These are phyloP conservation scores for Serendipita sp. DNA, from an alignment of 768 basidiomycete genomes.

Conservation along the genomic window DNA sequence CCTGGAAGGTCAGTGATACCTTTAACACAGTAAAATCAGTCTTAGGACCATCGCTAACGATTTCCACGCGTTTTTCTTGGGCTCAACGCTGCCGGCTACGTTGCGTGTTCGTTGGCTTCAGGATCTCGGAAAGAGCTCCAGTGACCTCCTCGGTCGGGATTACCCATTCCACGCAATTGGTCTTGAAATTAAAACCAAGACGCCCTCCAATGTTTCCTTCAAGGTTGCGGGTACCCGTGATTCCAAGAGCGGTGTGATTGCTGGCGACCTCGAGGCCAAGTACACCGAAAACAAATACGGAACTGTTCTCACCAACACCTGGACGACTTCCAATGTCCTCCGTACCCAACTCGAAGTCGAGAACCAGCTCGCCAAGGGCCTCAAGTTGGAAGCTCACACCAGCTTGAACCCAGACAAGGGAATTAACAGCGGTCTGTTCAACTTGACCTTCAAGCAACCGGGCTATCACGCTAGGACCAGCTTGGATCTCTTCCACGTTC, in stretches of 20 bases:
- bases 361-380: constrained; percentile 91
- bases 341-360: constrained; percentile 86
- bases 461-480: constrained; percentile 80
- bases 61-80: constrained; percentile 6
- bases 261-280: constrained; percentile 90
- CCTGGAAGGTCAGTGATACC: constrained; percentile 62
- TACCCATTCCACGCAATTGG: constrained; percentile 58
- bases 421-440: constrained; percentile 48
- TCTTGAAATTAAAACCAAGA: constrained; percentile 79
- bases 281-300: constrained; percentile 84
- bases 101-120: constrained; percentile 18
- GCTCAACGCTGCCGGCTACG: not conserved
- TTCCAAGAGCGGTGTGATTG: constrained; percentile 54
- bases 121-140: constrained; percentile 96
- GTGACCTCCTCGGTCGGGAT: constrained; percentile 85
- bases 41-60: not conserved
- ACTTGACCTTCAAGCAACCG: constrained; percentile 86
- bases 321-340: constrained; percentile 90
- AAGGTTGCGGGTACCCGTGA: constrained; percentile 77
- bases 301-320: constrained; percentile 82
- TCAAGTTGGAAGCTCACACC: constrained; percentile 84
- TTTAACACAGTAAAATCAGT: not conserved
- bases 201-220: constrained; percentile 82
- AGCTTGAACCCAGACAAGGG: constrained; percentile 76
- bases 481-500: constrained; percentile 88